phyloP scores from a whole-genome alignment of 306 rosid genomes.

The Vicia sativa region DNA sequence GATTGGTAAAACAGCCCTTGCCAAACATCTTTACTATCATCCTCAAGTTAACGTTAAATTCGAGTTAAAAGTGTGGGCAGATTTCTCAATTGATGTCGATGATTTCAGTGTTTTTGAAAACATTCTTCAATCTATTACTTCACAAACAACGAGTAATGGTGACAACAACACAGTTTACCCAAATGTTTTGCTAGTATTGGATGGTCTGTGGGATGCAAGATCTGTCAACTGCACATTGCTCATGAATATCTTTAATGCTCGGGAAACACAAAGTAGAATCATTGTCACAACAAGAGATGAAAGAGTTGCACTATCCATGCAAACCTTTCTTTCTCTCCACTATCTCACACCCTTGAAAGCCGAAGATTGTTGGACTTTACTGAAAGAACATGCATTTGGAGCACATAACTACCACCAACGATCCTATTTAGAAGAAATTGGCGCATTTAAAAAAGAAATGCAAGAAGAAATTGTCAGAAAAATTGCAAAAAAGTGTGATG shows the following conservation, averaged over 20 bases:
- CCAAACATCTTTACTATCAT: too few relatives aligned
- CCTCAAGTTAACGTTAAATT: too few relatives aligned
- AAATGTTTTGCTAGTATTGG: slow-evolving; percentile 43
- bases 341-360: neutral
- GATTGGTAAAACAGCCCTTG: too few relatives aligned
- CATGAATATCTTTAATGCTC: neutral
- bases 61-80: too few relatives aligned
- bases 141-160: neutral
- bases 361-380: slow-evolving; percentile 44
- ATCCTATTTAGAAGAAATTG: too few relatives aligned
- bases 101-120: too few relatives aligned
- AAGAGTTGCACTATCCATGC: slow-evolving; percentile 27
- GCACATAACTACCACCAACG: too few relatives aligned
- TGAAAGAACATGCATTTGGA: slow-evolving; percentile 33
- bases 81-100: too few relatives aligned
- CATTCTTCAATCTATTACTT: too few relatives aligned
- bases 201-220: slow-evolving; percentile 44
- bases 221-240: slow-evolving; percentile 40
- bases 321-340: neutral
- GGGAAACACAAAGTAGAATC: neutral
- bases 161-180: neutral
- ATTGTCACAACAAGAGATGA: slow-evolving; percentile 13
- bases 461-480: too few relatives aligned
- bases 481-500: too few relatives aligned
- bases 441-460: too few relatives aligned